These are phyloP conservation scores for Diutina sp. DNA, from an alignment of 1,139 yeast genomes.

Conservation along the genomic window DNA sequence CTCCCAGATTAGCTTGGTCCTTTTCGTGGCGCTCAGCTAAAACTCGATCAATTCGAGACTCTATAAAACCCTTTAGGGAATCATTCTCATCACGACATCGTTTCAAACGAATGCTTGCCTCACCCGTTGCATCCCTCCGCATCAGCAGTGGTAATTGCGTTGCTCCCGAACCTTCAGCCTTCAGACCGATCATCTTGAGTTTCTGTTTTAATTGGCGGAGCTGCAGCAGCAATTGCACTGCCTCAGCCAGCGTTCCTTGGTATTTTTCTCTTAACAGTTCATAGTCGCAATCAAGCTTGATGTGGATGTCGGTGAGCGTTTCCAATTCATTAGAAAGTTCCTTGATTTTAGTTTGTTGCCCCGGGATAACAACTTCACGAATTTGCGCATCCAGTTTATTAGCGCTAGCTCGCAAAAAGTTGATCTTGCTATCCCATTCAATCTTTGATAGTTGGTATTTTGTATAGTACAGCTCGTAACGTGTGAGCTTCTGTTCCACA, in stretches of 20 bases:
- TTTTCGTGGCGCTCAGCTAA: neutral
- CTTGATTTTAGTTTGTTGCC: neutral
- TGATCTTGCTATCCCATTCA: neutral
- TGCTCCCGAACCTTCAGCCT: neutral
- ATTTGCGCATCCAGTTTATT: neutral
- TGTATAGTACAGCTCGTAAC: slow-evolving; percentile 16
- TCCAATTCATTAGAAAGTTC: neutral
- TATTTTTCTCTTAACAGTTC: neutral
- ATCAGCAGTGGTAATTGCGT: neutral
- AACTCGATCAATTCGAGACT: neutral
- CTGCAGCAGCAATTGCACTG: neutral
- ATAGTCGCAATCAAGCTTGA: neutral
- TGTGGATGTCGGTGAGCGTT: neutral
- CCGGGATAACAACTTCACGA: neutral
- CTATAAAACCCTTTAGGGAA: neutral
- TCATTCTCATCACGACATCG: neutral
- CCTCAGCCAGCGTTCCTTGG: neutral
- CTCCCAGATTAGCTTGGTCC: neutral
- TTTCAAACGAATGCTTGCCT: neutral
- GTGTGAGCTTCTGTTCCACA: slow-evolving; percentile 33
- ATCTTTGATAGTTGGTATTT: neutral
- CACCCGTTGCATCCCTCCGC: neutral
- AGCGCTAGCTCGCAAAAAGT: neutral
- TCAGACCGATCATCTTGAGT: neutral
- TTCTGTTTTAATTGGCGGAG: neutral